phyloP scores from a whole-genome alignment of 1,284 basidiomycete genomes.

The Boletus hoseneyae region DNA sequence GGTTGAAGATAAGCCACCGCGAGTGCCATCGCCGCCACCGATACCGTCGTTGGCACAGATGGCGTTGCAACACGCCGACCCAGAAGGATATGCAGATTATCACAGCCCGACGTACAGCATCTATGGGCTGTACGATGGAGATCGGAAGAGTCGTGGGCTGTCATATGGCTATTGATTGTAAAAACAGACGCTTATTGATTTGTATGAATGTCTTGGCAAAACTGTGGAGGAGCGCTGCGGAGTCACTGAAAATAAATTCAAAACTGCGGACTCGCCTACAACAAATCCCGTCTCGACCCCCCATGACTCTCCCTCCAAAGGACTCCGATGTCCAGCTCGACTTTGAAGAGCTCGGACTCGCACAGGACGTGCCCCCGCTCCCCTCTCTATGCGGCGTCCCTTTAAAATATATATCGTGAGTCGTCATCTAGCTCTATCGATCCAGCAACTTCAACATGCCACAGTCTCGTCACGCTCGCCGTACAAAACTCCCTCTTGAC shows the following conservation, averaged over 20 bases:
- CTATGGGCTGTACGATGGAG: slow-evolving; percentile 66
- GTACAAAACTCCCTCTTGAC: slow-evolving; percentile 90
- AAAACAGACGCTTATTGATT: slow-evolving; percentile 25
- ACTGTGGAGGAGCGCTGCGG: slow-evolving; percentile 27
- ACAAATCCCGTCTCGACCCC: too few species aligned
- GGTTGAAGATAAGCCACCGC: slow-evolving; percentile 61
- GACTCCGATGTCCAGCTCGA: slow-evolving; percentile 39
- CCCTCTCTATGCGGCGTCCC: slow-evolving; percentile 68
- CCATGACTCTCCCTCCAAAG: slow-evolving; percentile 34
- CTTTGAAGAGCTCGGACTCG: slow-evolving; percentile 50
- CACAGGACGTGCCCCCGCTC: slow-evolving; percentile 36
- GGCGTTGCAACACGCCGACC: slow-evolving; percentile 61
- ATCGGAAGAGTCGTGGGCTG: slow-evolving; percentile 51
- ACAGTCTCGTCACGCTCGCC: slow-evolving; percentile 85
- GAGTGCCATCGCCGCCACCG: slow-evolving; percentile 72
- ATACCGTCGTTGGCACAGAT: slow-evolving; percentile 73
- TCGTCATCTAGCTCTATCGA: slow-evolving; percentile 20
- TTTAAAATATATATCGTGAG: slow-evolving; percentile 79
- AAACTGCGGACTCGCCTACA: too few species aligned
- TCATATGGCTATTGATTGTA: slow-evolving; percentile 27
- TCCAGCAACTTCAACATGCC: too few species aligned
- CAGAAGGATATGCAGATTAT: slow-evolving; percentile 60
- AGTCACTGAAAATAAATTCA: slow-evolving; percentile 19
- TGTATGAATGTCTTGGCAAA: slow-evolving; percentile 25
- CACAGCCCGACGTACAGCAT: slow-evolving; percentile 79